Base-by-base conservation (phyloP, 139 green algal genomes). In the Coccomyxa sp. region DNA sequence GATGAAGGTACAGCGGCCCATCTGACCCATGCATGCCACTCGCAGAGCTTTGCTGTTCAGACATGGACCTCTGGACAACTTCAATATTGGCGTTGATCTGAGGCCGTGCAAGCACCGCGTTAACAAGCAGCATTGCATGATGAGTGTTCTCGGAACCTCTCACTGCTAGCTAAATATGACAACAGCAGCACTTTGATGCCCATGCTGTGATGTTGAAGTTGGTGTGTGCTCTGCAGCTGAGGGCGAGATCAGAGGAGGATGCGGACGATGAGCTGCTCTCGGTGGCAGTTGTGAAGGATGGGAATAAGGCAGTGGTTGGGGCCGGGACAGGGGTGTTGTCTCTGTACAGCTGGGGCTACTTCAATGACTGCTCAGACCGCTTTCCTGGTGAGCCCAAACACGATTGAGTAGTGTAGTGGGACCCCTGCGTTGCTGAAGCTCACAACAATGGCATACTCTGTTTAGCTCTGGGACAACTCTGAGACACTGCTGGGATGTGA, bases 241-340 rank as follows among this genome's bases (percentile, higher is more conserved):
- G 86, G 44, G 85, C 83, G 37, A 79, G 78, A 75, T 91, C 89
- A n/a, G 94, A 98, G 82, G 84, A 88, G 36, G 91, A 97, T 73
- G 88, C 84, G 0, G 95, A 98, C 40, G 95, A 99, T 74, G 95
- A 99, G 89, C 81, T 99, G 75, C 83, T 98, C 77, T 94, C 86
- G 24, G 86, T 94, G 36, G 86, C 70, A 12, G 73, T 93, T 1
- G 12, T 94, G 14, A 96, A 95, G 81, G 73, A 78, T 27, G 90
- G 92, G 31, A 84, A 78, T 6, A 95, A 97, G 90, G 82, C 92
- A 36, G 81, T 89, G 41, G 81, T 75, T 41, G 88, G 88, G 55
- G 79, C 83, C 38, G 85, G 88, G 73, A 83, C 40, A 16, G 90
- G 91, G 41, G 84, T 92, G 31, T 76, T 96, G 8, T 81, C 84